Conservation (phyloP, 768 basidiomycete species). For the Scleroderma citrinum region DNA sequence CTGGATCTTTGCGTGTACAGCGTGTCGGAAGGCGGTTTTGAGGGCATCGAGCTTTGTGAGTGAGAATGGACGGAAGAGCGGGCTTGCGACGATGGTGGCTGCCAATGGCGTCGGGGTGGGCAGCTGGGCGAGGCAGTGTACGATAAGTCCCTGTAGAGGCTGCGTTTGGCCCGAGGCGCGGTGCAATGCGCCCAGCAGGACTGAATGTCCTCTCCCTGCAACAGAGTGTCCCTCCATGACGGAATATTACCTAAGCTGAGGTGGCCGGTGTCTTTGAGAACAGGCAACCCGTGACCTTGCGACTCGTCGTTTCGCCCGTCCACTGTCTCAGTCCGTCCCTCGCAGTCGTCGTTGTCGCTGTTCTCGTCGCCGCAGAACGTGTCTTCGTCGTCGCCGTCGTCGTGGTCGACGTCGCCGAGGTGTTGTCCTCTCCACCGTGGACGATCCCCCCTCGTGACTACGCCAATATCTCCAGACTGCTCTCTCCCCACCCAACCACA, state of each 20-base stretch:
- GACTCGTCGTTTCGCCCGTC: conserved; percentile 26
- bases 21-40: conserved; percentile 24
- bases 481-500: conserved; percentile 16
- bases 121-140: conserved; percentile 24
- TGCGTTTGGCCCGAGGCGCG: conserved; percentile 15
- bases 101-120: conserved; percentile 29
- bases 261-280: conserved; percentile 30
- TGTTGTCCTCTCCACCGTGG: conserved; percentile 23
- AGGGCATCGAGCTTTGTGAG: conserved; percentile 24
- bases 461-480: conserved; percentile 24
- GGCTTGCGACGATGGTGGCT: conserved; percentile 26
- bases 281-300: conserved; percentile 20
- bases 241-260: conserved; percentile 16
- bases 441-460: conserved; percentile 6
- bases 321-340: conserved; percentile 23
- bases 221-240: background rate
- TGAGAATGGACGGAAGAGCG: conserved; percentile 26
- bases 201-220: conserved; percentile 17
- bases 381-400: conserved; percentile 20
- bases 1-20: conserved; percentile 25
- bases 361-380: conserved; percentile 9
- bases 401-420: conserved; percentile 17
- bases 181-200: conserved; percentile 22
- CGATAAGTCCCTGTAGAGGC: conserved; percentile 23
- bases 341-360: conserved; percentile 18